Evolutionary conservation across 2,329 filamentous ascomycete species (phyloP).

Genomic region (Fusarium dimerum): DNA sequence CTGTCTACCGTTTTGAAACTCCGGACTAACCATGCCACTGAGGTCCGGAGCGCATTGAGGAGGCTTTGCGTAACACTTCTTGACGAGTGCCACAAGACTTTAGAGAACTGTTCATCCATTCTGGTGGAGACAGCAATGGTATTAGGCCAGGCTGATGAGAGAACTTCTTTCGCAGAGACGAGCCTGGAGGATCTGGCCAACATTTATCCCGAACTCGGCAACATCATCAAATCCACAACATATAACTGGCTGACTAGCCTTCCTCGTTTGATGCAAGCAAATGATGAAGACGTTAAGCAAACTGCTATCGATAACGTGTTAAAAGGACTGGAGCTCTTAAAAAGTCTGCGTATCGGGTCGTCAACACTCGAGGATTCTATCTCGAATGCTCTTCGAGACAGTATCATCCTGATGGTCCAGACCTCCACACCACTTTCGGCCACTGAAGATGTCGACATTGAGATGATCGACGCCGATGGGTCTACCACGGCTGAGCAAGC

Average conservation of each 20-base stretch:
- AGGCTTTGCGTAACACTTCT: conserved; percentile 73
- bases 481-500: conserved; percentile 11
- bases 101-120: conserved; percentile 68
- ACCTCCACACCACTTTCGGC: conserved; percentile 18
- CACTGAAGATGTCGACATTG: conserved; percentile 25
- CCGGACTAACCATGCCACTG: conserved; percentile 66
- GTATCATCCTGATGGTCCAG: conserved; percentile 52
- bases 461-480: conserved; percentile 27
- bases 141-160: conserved; percentile 55
- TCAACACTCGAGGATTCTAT: conserved; percentile 68
- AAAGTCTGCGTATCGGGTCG: conserved; percentile 63
- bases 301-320: conserved; percentile 75
- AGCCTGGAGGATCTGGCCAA: conserved; percentile 62
- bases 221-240: conserved; percentile 68
- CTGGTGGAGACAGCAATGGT: conserved; percentile 81
- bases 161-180: conserved; percentile 42
- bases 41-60: conserved; percentile 69
- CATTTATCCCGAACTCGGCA: conserved; percentile 62
- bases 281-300: conserved; percentile 77
- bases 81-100: conserved; percentile 74
- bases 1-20: conserved; percentile 76
- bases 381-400: conserved; percentile 71
- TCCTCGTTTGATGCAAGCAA: conserved; percentile 78
- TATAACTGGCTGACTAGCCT: conserved; percentile 82
- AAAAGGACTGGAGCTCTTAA: conserved; percentile 68